Base-by-base conservation (phyloP, 192 early-diverging fungal genomes). In the Piromyces finnis region DNA sequence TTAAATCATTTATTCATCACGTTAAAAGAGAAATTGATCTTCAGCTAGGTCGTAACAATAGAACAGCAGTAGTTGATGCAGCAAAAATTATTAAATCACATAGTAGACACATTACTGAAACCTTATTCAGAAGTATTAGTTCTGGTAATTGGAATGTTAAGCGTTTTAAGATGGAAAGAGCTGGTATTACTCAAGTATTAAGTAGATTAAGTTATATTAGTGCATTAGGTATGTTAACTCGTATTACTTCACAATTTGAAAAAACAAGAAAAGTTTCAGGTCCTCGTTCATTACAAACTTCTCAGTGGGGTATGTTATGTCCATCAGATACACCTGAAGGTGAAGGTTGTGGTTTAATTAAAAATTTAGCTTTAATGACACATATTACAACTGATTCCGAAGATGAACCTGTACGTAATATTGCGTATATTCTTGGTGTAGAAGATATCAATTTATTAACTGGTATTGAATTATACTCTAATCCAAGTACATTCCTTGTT, bases 131-230 rank as follows among this genome's bases (percentile, higher is more conserved):
- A 6, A 91, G 96, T 78, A 99, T 99, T 80, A 96, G 95, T 5
- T 95, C 97, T 12, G 97, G 97, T 29, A 99, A 99, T 84, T 99
- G 97, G 97, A 93, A 91, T 78, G 89, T 99, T 79, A 97, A 97
- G 87, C 96, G 97, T 84, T 99, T 99, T 90, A 98, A 96, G 86
- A 98, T 99, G 96, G 97, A 99, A 83, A 89, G 95, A 17, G 94
- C 96, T 16, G 97, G 97, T 36, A 94, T 99, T 77, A 99, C 96
- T 13, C 97, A 99, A 78, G 96, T 98, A 6, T 85, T 99, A 77
- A 93, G 92, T 51, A 93, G 97, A 18, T 85, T 99, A 36, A 94
- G 92, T 83, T 99, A 96, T 82, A 94, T 99, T 79, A 91, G 94
- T 0, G 96, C 96, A 0, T 85, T 99, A 78, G 97, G 97, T 77